Percentiles rank a stretch among this genome's conserved stretches.
phyloP scores from a whole-genome alignment of 1,284 basidiomycete species.

The Sparassis latifolia region DNA sequence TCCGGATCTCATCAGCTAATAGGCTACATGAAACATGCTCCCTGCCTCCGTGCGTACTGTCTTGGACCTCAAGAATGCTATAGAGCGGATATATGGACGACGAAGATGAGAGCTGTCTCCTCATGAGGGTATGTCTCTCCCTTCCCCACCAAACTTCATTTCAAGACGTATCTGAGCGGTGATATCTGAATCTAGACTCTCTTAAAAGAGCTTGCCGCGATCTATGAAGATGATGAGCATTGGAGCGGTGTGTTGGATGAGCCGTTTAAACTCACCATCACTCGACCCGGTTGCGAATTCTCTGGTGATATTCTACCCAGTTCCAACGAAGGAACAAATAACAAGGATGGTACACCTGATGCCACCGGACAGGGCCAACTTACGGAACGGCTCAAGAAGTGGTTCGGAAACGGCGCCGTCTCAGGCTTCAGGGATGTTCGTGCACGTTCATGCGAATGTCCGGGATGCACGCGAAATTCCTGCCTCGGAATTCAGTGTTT shows the following conservation, averaged over 20 bases:
- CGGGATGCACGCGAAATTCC: slow-evolving; percentile 25
- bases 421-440: slow-evolving; percentile 12
- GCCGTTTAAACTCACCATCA: neutral
- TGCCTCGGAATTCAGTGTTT: slow-evolving; percentile 19
- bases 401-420: slow-evolving; percentile 3
- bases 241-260: neutral
- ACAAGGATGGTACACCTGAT: too few relatives aligned
- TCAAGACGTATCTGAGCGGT: neutral
- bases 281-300: neutral
- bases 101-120: too few relatives aligned
- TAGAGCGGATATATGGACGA: too few relatives aligned
- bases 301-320: neutral
- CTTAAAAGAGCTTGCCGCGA: neutral
- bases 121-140: too few relatives aligned
- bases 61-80: too few relatives aligned
- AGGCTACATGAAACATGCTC: too few relatives aligned
- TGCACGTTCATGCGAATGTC: slow-evolving; percentile 13
- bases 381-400: slow-evolving; percentile 1
- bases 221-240: neutral
- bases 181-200: neutral
- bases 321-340: neutral
- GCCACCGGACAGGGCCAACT: neutral
- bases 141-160: neutral
- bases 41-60: too few relatives aligned
- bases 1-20: too few relatives aligned